Base-by-base conservation (phyloP, 768 basidiomycete genomes). In the Lanmaoa rubissima region DNA sequence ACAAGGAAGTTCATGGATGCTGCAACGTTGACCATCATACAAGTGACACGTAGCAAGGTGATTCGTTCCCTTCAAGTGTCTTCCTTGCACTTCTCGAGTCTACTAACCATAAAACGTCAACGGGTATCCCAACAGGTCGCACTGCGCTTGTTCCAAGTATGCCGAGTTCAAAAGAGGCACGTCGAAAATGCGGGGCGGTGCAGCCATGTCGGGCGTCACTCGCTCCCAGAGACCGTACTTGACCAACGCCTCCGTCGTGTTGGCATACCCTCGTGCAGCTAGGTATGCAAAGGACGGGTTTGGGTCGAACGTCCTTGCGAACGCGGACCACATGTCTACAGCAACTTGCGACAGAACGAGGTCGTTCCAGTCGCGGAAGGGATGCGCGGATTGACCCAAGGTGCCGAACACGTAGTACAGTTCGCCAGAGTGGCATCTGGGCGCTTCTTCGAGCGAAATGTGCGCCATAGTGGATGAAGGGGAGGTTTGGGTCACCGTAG, bases 351-450 rank as follows among this genome's bases (percentile, higher is more conserved):
- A 71, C 63, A 82, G 71, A 1, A 75, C 68, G 7, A 81, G 71
- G 64, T 82, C 80, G 43, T 73, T 66, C 26, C 66, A 66, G 65
- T 82, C 82, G 32, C 80, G 77, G 69, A 79, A 79, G 2, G 79
- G 77, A 1, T 61, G 61, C 10, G 64, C 64, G 17, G 63, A 61
- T 50, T 79, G 79, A 2, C 75, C 75, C 8, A 81, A 50, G 9
- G 63, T 67, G 36, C 70, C 74, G 53, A 72, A 74, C 51, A 61
- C 57, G 62, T 69, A 74, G 61, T 61, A 71, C 32, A 71, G 61
- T 41, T 72, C 67, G 21, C 71, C 72, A 19, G 67, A 72, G 55
- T 73, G 71, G 54, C 74, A 70, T 26, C 58, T 59, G 28, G 3
- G 12, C 1, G 11, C 3, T 19, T 40, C 9, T 24, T 5, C n/a